phyloP scores from a whole-genome alignment of 2,329 filamentous ascomycete species.

The Orbilia quercus region DNA sequence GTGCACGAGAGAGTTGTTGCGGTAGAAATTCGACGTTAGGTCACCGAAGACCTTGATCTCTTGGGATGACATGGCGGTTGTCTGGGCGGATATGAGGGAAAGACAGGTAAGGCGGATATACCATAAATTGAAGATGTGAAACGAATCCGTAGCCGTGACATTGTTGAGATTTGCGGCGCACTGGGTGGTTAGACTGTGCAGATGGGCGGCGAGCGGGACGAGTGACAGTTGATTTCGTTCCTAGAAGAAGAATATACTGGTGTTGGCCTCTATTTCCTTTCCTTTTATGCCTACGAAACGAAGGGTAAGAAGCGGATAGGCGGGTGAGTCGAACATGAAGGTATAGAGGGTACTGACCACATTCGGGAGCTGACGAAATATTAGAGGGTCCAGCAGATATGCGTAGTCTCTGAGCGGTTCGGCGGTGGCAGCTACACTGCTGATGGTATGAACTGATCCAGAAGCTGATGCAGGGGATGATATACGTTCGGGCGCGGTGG shows the following conservation, averaged over 20 bases:
- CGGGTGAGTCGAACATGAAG: constrained; percentile 4
- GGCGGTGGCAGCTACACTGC: constrained; percentile 18
- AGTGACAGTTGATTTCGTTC: constrained; percentile 73
- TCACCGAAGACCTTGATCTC: constrained; percentile 74
- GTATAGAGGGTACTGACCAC: constrained; percentile 29
- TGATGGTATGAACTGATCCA: constrained; percentile 34
- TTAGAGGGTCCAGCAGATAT: constrained; percentile 47
- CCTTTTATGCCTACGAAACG: constrained; percentile 22
- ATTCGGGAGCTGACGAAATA: constrained; percentile 47
- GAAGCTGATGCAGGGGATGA: constrained; percentile 46
- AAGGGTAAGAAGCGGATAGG: constrained; percentile 65
- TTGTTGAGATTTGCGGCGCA: constrained; percentile 65
- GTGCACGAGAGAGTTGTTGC: constrained; percentile 69
- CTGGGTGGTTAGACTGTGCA: constrained; percentile 79
- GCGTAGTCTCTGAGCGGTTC: constrained; percentile 47
- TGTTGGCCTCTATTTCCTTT: constrained; percentile 26
- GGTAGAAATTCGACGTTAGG: constrained; percentile 69
- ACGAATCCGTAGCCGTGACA: constrained; percentile 63
- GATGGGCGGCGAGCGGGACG: constrained; percentile 79
- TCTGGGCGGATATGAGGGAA: constrained; percentile 61
- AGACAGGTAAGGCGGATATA: constrained; percentile 72
- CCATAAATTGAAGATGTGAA: constrained; percentile 59
- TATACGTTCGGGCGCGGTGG: constrained; percentile 39
- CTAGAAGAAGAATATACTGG: constrained; percentile 68
- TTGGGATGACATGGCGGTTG: constrained; percentile 67